phyloP scores from a whole-genome alignment of 805 yeast species.

The Lachancea quebecensis region DNA sequence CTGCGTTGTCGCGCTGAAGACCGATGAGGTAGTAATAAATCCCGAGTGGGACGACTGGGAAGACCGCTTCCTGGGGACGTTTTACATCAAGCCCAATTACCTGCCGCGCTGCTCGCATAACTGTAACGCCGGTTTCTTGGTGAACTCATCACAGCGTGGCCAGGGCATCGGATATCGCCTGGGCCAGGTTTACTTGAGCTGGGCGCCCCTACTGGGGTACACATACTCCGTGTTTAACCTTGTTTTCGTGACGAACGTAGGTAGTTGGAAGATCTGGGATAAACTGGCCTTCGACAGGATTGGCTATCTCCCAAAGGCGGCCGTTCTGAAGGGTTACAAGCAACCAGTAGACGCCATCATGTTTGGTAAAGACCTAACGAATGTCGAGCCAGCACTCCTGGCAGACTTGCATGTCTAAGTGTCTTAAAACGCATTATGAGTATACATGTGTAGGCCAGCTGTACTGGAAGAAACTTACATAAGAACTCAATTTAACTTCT shows the following conservation, averaged over 20 bases:
- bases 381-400: conserved; percentile 22
- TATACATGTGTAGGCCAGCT: too few species aligned
- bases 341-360: conserved; percentile 69
- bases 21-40: conserved; percentile 24
- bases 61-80: conserved; percentile 55
- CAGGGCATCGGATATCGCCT: conserved; percentile 60
- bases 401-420: conserved; percentile 14
- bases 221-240: conserved; percentile 79
- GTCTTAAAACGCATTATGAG: not conserved
- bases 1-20: conserved; percentile 53
- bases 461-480: too few species aligned
- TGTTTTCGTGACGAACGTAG: conserved; percentile 75
- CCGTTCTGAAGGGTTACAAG: conserved; percentile 54
- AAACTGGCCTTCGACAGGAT: conserved; percentile 70
- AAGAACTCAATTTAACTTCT: too few species aligned
- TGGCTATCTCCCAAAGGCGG: conserved; percentile 72
- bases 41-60: conserved; percentile 38
- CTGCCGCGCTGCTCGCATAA: conserved; percentile 77
- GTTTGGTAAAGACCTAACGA: conserved; percentile 57
- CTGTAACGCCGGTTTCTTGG: conserved; percentile 84
- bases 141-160: conserved; percentile 54
- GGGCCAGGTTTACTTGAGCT: conserved; percentile 57
- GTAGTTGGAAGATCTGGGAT: conserved; percentile 78
- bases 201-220: conserved; percentile 78
- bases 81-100: conserved; percentile 82